Base-by-base conservation (phyloP, 768 basidiomycete species). In the Calocybe gangraenosa region DNA sequence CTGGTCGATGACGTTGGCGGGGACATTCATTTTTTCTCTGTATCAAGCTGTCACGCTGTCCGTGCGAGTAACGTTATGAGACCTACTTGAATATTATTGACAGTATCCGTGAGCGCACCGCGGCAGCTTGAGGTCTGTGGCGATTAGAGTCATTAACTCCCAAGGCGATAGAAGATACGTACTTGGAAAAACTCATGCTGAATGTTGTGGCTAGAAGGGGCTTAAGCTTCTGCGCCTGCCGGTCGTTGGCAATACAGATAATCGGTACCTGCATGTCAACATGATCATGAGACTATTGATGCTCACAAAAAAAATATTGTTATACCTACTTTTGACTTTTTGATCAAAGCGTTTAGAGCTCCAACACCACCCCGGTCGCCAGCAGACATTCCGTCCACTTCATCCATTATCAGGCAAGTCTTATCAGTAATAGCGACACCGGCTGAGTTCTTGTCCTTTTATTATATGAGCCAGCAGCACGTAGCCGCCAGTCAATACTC, bases 321-420 rank as follows among this genome's bases (percentile, higher is more conserved):
- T 6, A 11, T 3, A 28, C 34, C 17, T 19, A 89, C 92, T 72
- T 86, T 91, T 17, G 87, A 86, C 72, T 95, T 97, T 69, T 86
- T 92, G 55, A 99, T 95, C 49, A 99, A 59, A 0, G 83, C 82
- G 47, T 92, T 92, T 54, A 99, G 61, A 5, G 96, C 96, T 18
- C 92, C 95, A 1, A 98, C 90, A 44, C 96, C 96, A 13, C 96
- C 96, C 36, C 96, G 77, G 64, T 99, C 96, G 14, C 96, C 96
- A 2, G 90, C 89, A 4, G 92, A 95, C 94, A 98, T 99, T 1
- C 96, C 96, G 53, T 99, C 96, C 2, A 98, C 95, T 62, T 99
- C 96, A 58, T 99, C 96, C 95, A 99, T 97, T 60, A 99, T 98
- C 36, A 99, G 70, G 52, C 92, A 91, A 0, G 87, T 79, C 60